Conservation (phyloP, 2,329 filamentous ascomycete species). For the Fusarium setosum region DNA sequence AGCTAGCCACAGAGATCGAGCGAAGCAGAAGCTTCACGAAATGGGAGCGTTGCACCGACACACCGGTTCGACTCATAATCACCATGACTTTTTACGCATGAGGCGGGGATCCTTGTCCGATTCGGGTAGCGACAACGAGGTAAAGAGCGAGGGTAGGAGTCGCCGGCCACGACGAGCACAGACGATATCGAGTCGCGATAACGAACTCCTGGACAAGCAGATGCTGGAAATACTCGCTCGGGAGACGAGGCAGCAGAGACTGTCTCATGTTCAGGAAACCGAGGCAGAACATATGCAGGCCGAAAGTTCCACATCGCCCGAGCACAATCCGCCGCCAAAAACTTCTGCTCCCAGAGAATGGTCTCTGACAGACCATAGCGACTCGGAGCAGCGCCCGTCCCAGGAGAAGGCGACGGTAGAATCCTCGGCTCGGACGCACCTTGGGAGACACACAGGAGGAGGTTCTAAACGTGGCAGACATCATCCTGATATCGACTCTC, state of each 20-base stretch:
- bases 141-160: constrained; percentile 47
- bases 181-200: constrained; percentile 60
- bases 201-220: constrained; percentile 69
- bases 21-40: constrained; percentile 69
- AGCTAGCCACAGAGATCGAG: constrained; percentile 67
- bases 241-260: constrained; percentile 57
- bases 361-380: constrained; percentile 54
- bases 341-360: constrained; percentile 48
- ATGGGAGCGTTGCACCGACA: constrained; percentile 66
- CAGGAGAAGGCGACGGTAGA: constrained; percentile 34
- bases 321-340: constrained; percentile 43
- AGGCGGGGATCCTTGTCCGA: constrained; percentile 66
- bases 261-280: constrained; percentile 46
- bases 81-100: constrained; percentile 64
- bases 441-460: constrained; percentile 60
- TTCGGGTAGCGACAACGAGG: constrained; percentile 67
- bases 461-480: constrained; percentile 54
- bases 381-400: constrained; percentile 49
- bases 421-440: constrained; percentile 40
- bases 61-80: constrained; percentile 60
- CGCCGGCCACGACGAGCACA: constrained; percentile 52
- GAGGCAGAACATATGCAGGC: constrained; percentile 50
- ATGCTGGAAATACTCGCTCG: constrained; percentile 70
- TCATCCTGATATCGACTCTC: constrained; percentile 58
- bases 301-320: constrained; percentile 47